phyloP scores from a whole-genome alignment of 176 grass and related monocot genomes.

The Phragmites australis region DNA sequence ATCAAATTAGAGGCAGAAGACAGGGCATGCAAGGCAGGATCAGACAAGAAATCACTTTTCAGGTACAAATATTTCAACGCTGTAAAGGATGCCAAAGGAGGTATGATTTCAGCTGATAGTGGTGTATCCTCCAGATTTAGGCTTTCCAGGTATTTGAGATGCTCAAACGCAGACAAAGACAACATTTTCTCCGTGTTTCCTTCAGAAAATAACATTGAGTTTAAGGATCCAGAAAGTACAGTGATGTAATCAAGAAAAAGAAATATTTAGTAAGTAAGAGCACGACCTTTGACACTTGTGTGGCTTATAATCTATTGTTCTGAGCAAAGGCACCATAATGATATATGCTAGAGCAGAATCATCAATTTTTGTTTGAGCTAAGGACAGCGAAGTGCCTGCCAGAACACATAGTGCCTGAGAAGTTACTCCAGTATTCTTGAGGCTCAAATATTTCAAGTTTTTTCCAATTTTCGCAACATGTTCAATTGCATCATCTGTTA shows the following conservation, averaged over 20 bases:
- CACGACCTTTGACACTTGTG: constrained; percentile 70
- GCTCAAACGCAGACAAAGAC: constrained; percentile 54
- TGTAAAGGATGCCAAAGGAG: constrained; percentile 53
- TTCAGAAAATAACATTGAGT: constrained; percentile 31
- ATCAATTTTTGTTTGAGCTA: constrained; percentile 71
- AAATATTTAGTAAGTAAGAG: constrained; percentile 34
- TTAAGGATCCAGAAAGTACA: constrained; percentile 3
- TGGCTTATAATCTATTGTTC: constrained; percentile 57
- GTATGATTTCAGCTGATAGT: constrained; percentile 62
- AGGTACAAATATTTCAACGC: constrained; percentile 72
- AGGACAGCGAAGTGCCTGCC: constrained; percentile 64
- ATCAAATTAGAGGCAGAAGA: constrained; percentile 55
- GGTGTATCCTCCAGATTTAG: constrained; percentile 69
- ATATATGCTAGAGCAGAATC: constrained; percentile 75
- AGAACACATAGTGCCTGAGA: constrained; percentile 56
- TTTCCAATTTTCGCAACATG: constrained; percentile 64
- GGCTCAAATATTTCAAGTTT: constrained; percentile 72
- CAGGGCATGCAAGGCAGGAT: constrained; percentile 58
- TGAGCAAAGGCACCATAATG: constrained; percentile 66
- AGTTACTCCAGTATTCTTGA: constrained; percentile 60
- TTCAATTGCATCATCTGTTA: constrained; percentile 62
- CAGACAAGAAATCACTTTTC: constrained; percentile 81
- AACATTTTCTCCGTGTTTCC: constrained; percentile 34
- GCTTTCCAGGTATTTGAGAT: constrained; percentile 66
- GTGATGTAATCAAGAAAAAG: constrained; percentile 23